These are phyloP conservation scores for Cicer cuneatum DNA, from an alignment of 306 rosid genomes.

Conservation along the genomic window DNA sequence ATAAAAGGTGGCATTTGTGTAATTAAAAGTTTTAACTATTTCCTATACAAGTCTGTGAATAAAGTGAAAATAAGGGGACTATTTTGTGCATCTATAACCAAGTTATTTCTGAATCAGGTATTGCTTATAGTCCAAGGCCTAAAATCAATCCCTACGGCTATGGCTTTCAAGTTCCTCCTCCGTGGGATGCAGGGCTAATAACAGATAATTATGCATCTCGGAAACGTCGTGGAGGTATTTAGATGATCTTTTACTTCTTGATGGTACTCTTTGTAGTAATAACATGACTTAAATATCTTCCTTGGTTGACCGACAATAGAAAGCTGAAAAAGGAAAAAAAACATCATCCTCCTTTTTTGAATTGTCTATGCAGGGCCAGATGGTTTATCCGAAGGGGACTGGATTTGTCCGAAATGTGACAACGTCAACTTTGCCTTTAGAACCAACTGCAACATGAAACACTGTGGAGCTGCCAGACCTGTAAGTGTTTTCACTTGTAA, in stretches of 20 bases:
- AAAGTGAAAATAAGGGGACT: background rate
- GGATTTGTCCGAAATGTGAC: constrained; percentile 55
- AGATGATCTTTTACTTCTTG: constrained; percentile 7
- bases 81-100: constrained; percentile 13
- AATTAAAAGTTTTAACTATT: background rate
- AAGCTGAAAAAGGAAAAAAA: background rate
- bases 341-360: background rate
- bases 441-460: constrained; percentile 63
- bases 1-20: background rate
- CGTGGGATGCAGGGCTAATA: constrained; percentile 49
- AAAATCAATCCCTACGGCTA: constrained; percentile 49
- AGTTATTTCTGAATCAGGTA: constrained; percentile 44
- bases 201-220: constrained; percentile 52
- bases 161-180: constrained; percentile 53
- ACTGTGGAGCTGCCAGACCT: constrained; percentile 59
- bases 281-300: background rate
- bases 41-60: background rate
- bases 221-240: constrained; percentile 61
- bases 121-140: constrained; percentile 50
- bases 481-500: constrained; percentile 49
- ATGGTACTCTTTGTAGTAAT: background rate
- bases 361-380: constrained; percentile 52
- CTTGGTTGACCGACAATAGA: background rate
- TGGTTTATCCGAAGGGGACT: constrained; percentile 56
- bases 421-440: constrained; percentile 67